Base-by-base conservation (phyloP, 768 basidiomycete genomes). In the Leccinum aurantiacum region DNA sequence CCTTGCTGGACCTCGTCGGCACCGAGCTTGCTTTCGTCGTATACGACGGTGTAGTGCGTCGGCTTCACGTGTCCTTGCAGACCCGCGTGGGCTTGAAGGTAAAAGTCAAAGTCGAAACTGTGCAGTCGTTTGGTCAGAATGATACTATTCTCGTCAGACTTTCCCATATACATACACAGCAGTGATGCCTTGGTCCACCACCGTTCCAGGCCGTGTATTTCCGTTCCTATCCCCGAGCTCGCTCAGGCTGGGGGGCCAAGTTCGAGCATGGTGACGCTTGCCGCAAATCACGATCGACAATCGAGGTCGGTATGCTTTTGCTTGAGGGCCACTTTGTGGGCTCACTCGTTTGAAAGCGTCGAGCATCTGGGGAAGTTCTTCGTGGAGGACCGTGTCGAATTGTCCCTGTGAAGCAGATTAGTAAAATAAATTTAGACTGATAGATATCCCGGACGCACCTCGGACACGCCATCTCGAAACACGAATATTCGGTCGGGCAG, bases 401-500 rank as follows among this genome's bases (percentile, higher is more conserved):
- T 93, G 90, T 6, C 90, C 90, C 88, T 92, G 53, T 52, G 6
- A 35, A 22, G n/a, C 47, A 44, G 6, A 3, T 60, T 9, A 58
- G 10, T 14, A 48, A 57, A 46, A 7, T 27, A 53, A 3, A 8
- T 22, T n/a, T 25, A 38, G 1, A 29, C 15, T 48, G 14, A 4
- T 51, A 37, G 27, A 49, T 17, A 53, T 14, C 44, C 24, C 7
- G 67, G 19, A 24, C 81, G 13, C 60, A 88, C 90, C 79, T 90
- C 88, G 1, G 90, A 91, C 3, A 92, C 90, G 44, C 91, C 92
- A 71, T 93, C 90, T 15, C 92, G 84, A 65, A 86, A 94, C 7
- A 93, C 78, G 33, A 88, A 74, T 6, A 94, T 79, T 3, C 90
- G 80, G 1, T 85, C 80, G 0, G 92, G 92, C 1, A 93, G 77